These are phyloP conservation scores for Crocinoboletus sp. DNA, from an alignment of 1,284 basidiomycete genomes.

Conservation along the genomic window DNA sequence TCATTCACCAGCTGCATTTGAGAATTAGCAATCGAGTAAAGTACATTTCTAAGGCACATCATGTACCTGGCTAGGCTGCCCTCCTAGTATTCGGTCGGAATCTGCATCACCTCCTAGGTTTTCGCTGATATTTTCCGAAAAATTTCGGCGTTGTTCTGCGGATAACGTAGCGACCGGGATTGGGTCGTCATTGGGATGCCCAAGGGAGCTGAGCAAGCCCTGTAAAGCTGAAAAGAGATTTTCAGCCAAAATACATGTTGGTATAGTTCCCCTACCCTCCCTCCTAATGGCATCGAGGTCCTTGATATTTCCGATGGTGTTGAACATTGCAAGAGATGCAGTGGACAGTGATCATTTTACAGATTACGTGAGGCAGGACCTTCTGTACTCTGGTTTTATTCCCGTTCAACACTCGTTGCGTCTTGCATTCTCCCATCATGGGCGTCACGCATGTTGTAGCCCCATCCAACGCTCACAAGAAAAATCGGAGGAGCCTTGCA, in stretches of 20 bases:
- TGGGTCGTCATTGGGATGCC: conserved; percentile 33
- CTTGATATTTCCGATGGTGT: conserved; percentile 11
- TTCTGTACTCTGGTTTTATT: too few relatives aligned
- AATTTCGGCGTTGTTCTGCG: conserved; percentile 45
- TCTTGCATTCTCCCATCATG: conserved; percentile 37
- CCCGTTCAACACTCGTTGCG: too few relatives aligned
- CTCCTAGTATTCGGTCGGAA: conserved; percentile 35
- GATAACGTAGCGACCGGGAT: conserved; percentile 34
- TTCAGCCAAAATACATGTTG: conserved; percentile 3
- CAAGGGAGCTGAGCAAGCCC: conserved; percentile 47
- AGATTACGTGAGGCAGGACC: conserved; percentile 19
- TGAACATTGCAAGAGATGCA: conserved; percentile 19
- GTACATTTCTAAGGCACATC: conserved; percentile 25
- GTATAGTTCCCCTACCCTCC: conserved; percentile 22
- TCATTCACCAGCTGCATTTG: conserved; percentile 57
- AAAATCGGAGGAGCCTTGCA: conserved; percentile 51
- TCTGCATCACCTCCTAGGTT: conserved; percentile 49
- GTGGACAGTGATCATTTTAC: background rate
- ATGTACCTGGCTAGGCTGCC: conserved; percentile 58
- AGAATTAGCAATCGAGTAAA: conserved; percentile 16
- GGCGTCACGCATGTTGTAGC: conserved; percentile 47
- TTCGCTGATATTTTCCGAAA: conserved; percentile 59
- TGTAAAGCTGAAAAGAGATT: conserved; percentile 41
- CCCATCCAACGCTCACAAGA: conserved; percentile 36
- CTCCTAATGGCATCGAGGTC: conserved; percentile 18